These are phyloP conservation scores for Pouteria glomerata DNA, from an alignment of 148 eudicot genomes.

Conservation along the genomic window DNA sequence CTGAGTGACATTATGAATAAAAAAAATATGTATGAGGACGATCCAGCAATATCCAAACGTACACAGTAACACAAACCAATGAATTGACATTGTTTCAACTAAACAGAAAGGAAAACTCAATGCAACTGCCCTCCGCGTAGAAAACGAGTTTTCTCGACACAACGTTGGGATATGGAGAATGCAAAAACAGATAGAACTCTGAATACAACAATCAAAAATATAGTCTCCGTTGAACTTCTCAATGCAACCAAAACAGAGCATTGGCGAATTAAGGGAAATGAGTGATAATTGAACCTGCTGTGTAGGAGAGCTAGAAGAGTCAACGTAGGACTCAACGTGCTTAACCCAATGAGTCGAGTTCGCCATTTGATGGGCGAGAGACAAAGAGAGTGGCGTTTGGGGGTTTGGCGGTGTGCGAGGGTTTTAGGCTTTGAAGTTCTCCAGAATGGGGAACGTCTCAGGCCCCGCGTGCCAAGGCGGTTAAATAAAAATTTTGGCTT, in stretches of 20 bases:
- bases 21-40: background rate
- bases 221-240: background rate
- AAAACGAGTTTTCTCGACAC: background rate
- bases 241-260: background rate
- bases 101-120: background rate
- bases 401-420: conserved; percentile 2
- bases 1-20: background rate
- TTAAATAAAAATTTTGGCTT: no score
- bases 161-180: background rate
- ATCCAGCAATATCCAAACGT: background rate
- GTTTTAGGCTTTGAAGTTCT: conserved; percentile 3
- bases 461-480: no score
- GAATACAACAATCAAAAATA: background rate
- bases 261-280: background rate
- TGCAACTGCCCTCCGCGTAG: background rate
- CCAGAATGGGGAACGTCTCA: background rate
- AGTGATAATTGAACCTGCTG: conserved; percentile 52
- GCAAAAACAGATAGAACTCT: background rate
- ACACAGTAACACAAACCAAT: background rate
- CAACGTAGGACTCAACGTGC: conserved; percentile 65
- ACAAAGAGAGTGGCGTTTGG: background rate
- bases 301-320: conserved; percentile 50
- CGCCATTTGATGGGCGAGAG: conserved; percentile 33
- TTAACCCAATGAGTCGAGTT: conserved; percentile 28
- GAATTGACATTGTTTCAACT: background rate